Conservation (phyloP, 2,329 filamentous ascomycete species). For the Akanthomyces dipterigenus region DNA sequence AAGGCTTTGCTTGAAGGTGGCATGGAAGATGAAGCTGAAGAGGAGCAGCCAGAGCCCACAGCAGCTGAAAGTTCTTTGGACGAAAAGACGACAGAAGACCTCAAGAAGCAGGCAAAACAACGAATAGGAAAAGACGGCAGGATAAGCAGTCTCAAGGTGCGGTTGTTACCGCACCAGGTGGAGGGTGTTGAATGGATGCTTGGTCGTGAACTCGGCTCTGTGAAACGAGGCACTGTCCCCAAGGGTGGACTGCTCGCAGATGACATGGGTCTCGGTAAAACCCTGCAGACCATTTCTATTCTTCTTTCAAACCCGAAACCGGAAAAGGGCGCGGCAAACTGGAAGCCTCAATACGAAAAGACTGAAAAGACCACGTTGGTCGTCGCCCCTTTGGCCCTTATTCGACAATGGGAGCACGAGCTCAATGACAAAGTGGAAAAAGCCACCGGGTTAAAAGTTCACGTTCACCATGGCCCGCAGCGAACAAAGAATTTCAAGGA, state of each 20-base stretch:
- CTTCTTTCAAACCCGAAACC: constrained; percentile 78
- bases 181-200: constrained; percentile 95
- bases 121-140: constrained; percentile 37
- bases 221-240: constrained; percentile 74
- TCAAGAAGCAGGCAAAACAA: constrained; percentile 17
- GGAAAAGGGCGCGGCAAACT: constrained; percentile 44
- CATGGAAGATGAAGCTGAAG: constrained; percentile 66
- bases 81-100: not conserved
- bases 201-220: constrained; percentile 78
- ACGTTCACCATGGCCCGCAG: constrained; percentile 83
- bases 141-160: constrained; percentile 77
- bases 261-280: constrained; percentile 97
- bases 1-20: constrained; percentile 78
- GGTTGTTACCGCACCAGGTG: constrained; percentile 86
- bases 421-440: constrained; percentile 73
- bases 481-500: constrained; percentile 73
- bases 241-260: constrained; percentile 94
- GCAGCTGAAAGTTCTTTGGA: not conserved
- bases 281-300: constrained; percentile 84
- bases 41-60: constrained; percentile 25
- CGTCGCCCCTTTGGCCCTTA: constrained; percentile 85
- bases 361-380: constrained; percentile 79
- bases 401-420: constrained; percentile 95
- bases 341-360: constrained; percentile 62
- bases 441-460: constrained; percentile 67